Base-by-base conservation (phyloP, 164 flowering plant species). In the Piper longum region DNA sequence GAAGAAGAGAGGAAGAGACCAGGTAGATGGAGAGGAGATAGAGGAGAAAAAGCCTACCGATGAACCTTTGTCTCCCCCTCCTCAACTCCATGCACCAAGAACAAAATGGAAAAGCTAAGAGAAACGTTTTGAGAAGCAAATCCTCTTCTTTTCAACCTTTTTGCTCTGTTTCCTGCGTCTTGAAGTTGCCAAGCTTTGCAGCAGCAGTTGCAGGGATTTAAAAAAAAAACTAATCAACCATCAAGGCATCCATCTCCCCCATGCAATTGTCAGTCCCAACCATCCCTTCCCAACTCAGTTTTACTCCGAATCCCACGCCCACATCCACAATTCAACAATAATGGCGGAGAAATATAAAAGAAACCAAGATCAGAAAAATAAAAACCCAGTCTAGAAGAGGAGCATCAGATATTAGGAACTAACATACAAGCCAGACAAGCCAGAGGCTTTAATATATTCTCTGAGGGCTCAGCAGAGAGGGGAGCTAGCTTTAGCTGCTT, bases 1-100 rank as follows among this genome's bases (percentile, higher is more conserved):
- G 43, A 14, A 76, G 72, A 64, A 78, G 63, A 62, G 52, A 71
- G 40, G 68, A 48, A 45, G 77, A 79, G 72, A 77, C 62, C 60
- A 77, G 58, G 69, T 75, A 74, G 69, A 71, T 16, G 56, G 68
- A 73, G 64, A 74, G 3, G 16, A 55, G 65, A 74, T 18, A 65
- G 57, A 74, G 26, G 14, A 70, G 55, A 61, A 43, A 54, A 40
- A 41, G 62, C 44, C 59, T 52, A 42, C 44, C 51, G 16, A 64
- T 58, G 61, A 66, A 72, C 17, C 58, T 62, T 26, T 59, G 54
- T 17, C 48, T 69, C 40, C 56, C 64, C 55, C 45, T 69, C 58
- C 65, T 67, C 65, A 44, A 51, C 54, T 73, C 76, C 76, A 73
- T 73, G 62, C 63, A 66, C 64, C 40, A 39, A 43, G 18, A 4